Base-by-base conservation (phyloP, 2,329 filamentous ascomycete species). In the Hypoxylon rubiginosum region DNA sequence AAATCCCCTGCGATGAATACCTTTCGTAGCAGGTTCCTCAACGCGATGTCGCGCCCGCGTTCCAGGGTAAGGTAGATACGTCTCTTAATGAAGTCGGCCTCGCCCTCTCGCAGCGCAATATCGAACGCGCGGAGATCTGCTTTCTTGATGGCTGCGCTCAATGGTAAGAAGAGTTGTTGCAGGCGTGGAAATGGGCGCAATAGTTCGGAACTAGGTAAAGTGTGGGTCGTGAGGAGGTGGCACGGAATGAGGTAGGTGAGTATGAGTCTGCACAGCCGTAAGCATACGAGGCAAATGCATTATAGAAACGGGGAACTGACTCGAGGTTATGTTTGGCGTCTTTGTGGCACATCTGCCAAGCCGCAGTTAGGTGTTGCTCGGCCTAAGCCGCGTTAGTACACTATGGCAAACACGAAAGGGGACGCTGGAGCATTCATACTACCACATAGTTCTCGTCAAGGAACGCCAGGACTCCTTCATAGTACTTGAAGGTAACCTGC, bases 31-130 rank as follows among this genome's bases (percentile, higher is more conserved):
- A 99, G 84, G 76, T 99, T 99, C 60, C 96, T 91, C 68, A 99
- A 80, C 9, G 94, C 92, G 67, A 98, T 93, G 75, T 99, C 96
- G 53, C 96, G 91, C 11, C 93, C 93, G 46, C 96, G 89, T 77
- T 99, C 96, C 0, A 99, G 86, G 0, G 96, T 97, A 21, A 99
- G 87, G 79, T 98, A 99, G 72, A 99, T 97, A 48, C 95, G 91
- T 30, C 92, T 89, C 78, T 92, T 95, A 69, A 98, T 94, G 72
- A 98, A 97, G 71, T 96, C 92, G n/a, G 94, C 90, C 79, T 98
- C 94, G 26, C 92, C 91, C 7, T 90, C 88, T 53, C 90, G 86
- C 28, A 99, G 86, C 1, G 94, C 94, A 17, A 88, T 81, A 73
- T 97, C 94, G 74, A 98, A 98, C 10, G 89, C 91, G 55, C 89